A percentile compares a stretch with the other conserved stretches of the same genome.
Conservation (phyloP, 139 green algal species). For the Prasinococcaceae sp. region DNA sequence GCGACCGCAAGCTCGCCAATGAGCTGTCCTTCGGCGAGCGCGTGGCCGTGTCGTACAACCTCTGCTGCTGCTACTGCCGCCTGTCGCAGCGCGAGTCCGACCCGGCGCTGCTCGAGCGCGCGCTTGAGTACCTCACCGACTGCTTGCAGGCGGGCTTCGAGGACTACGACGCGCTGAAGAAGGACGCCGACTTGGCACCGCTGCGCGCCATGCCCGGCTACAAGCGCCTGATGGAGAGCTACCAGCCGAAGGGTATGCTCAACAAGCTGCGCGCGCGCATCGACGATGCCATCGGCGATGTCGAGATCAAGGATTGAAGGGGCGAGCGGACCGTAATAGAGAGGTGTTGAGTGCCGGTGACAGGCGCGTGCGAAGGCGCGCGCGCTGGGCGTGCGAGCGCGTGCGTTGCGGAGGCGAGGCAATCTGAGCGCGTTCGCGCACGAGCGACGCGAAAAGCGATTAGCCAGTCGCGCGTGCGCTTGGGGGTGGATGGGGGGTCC, state of each 20-base stretch:
- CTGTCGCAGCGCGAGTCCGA: neutral
- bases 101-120: neutral
- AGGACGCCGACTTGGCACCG: neutral
- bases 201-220: neutral
- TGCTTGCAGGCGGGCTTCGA: neutral
- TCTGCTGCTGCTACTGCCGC: neutral
- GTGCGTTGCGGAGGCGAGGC: no score
- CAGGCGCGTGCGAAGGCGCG: no score
- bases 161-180: slow-evolving; percentile 1
- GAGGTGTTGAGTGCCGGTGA: no score
- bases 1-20: slow-evolving; percentile 3
- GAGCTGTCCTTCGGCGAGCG: slow-evolving; percentile 10
- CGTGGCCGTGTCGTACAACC: slow-evolving; percentile 7
- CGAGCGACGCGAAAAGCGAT: no score
- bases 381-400: no score
- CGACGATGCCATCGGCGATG: no score
- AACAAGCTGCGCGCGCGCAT: no score
- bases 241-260: neutral
- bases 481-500: no score
- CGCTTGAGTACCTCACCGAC: slow-evolving; percentile 6
- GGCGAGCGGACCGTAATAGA: no score
- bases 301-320: no score
- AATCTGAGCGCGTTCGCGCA: no score
- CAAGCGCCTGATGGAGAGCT: neutral
- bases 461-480: no score